These are phyloP conservation scores for Chaetoceros muelleri DNA, from an alignment of 108 stramenopile species.

Conservation along the genomic window DNA sequence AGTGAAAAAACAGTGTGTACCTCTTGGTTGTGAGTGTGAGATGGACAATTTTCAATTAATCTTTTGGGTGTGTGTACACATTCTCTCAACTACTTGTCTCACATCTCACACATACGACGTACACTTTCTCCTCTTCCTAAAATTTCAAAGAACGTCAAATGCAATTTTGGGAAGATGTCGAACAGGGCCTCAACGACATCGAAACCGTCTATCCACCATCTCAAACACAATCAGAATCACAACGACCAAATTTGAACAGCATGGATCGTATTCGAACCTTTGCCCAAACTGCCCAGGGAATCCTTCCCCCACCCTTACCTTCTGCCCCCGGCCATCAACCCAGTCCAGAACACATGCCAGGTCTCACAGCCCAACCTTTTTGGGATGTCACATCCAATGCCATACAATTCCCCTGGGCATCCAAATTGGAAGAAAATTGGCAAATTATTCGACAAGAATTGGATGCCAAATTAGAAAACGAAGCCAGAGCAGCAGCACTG, in stretches of 20 bases:
- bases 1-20: too few relatives aligned
- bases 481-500: slow-evolving; percentile 2
- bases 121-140: too few relatives aligned
- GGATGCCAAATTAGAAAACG: slow-evolving; percentile 31
- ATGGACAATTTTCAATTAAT: too few relatives aligned
- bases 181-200: slow-evolving; percentile 57
- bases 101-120: too few relatives aligned
- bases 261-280: slow-evolving; percentile 62
- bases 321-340: slow-evolving; percentile 59
- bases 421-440: slow-evolving; percentile 56
- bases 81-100: too few relatives aligned
- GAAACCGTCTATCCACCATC: slow-evolving; percentile 43
- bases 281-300: slow-evolving; percentile 41
- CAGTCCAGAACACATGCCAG: slow-evolving; percentile 82
- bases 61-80: too few relatives aligned
- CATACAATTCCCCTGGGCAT: slow-evolving; percentile 59
- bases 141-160: slow-evolving; percentile 70
- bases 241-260: too few relatives aligned
- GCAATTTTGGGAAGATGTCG: slow-evolving; percentile 85
- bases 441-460: slow-evolving; percentile 76
- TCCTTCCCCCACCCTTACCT: slow-evolving; percentile 35
- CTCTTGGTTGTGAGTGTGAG: too few relatives aligned
- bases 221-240: slow-evolving; percentile 34
- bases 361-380: slow-evolving; percentile 81
- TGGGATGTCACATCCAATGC: slow-evolving; percentile 50